Evolutionary conservation across 768 basidiomycete species (phyloP).

Genomic region (Psilocybe azurescens): DNA sequence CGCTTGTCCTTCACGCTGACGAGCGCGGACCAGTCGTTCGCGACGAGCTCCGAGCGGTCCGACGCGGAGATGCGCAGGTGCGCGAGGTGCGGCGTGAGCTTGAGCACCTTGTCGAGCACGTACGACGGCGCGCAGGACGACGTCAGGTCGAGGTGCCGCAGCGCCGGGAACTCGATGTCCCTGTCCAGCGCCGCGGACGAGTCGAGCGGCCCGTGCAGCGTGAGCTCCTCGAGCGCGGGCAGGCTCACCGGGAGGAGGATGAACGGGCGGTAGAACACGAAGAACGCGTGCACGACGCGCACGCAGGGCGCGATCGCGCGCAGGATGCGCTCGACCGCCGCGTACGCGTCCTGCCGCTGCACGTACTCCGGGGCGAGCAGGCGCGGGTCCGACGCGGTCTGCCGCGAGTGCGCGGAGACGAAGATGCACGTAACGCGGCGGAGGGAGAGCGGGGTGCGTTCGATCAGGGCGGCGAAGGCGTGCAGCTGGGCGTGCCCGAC

Average conservation of each 20-base stretch:
- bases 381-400: conserved; percentile 20
- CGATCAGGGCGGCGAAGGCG: conserved; percentile 31
- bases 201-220: conserved; percentile 25
- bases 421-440: conserved; percentile 25
- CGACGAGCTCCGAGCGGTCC: conserved; percentile 22
- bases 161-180: conserved; percentile 15
- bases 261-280: conserved; percentile 28
- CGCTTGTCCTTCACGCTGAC: neutral
- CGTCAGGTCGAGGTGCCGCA: conserved; percentile 24
- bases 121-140: conserved; percentile 22
- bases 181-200: conserved; percentile 11
- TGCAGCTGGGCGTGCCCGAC: conserved; percentile 31
- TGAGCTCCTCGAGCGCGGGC: conserved; percentile 23
- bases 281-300: conserved; percentile 24
- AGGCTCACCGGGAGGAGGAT: conserved; percentile 26
- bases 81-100: conserved; percentile 20
- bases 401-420: conserved; percentile 25
- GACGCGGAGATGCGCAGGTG: conserved; percentile 26
- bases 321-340: conserved; percentile 23
- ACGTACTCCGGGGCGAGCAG: conserved; percentile 24
- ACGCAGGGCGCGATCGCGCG: conserved; percentile 22
- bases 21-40: conserved; percentile 16
- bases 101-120: conserved; percentile 19
- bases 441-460: conserved; percentile 20
- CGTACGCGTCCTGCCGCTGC: conserved; percentile 17